A percentile compares a stretch with the other conserved stretches of the same genome.
Evolutionary conservation across 164 flowering plant species (phyloP).

Genomic region (Euptelea pleiosperma): DNA sequence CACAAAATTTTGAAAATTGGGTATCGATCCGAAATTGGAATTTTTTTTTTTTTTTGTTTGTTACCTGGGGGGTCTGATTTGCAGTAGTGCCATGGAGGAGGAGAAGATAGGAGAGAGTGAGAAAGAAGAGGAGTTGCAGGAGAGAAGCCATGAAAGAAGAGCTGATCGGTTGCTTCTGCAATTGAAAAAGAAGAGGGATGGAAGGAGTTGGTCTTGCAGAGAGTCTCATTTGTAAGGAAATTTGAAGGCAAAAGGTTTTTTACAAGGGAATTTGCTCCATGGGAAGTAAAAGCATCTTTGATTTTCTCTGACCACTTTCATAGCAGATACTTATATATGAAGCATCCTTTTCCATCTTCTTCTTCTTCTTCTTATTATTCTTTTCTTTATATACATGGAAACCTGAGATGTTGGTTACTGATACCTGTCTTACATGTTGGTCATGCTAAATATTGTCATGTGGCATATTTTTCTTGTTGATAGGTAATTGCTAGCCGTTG

Average conservation of each 20-base stretch:
- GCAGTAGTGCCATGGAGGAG: conserved; percentile 15
- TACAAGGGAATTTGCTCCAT: conserved; percentile 8
- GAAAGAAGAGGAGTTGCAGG: background rate
- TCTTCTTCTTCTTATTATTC: no score
- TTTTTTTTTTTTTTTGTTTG: background rate
- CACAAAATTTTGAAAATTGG: background rate
- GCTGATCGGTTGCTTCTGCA: background rate
- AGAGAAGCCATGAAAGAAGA: conserved; percentile 16
- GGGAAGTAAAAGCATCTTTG: conserved; percentile 8
- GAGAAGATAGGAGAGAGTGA: conserved; percentile 8
- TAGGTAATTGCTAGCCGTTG: no score
- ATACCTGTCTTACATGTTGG: background rate
- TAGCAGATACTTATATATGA: no score
- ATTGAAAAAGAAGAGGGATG: background rate
- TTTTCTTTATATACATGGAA: no score
- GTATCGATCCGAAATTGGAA: background rate
- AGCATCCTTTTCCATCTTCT: no score
- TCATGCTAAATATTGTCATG: no score
- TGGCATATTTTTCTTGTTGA: no score
- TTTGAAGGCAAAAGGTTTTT: background rate
- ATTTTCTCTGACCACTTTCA: background rate
- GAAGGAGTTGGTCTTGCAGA: conserved; percentile 2
- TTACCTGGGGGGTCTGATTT: conserved; percentile 24
- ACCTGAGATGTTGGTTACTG: no score
- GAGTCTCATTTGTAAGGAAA: conserved; percentile 9